Conservation (phyloP, 2,329 filamentous ascomycete genomes). For the Helicocarpus griseus region DNA sequence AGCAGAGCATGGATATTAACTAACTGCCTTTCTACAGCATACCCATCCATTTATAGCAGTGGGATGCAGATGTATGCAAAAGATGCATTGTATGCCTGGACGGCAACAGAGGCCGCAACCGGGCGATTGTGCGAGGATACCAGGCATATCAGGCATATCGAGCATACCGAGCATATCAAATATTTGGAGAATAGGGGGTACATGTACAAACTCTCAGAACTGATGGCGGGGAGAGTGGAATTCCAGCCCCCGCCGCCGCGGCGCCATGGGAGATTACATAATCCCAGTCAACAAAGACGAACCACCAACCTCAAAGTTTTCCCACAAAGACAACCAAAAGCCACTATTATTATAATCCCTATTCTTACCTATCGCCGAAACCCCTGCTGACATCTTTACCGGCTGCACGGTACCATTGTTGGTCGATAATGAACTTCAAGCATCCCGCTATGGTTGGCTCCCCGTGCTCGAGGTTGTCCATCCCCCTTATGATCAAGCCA, state of each 20-base stretch:
- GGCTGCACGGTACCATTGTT: background rate
- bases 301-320: background rate
- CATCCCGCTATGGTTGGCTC: background rate
- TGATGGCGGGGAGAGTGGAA: background rate
- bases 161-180: no score
- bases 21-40: background rate
- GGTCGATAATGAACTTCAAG: background rate
- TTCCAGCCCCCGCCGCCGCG: no score
- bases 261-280: background rate
- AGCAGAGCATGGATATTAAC: background rate
- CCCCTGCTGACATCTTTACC: background rate
- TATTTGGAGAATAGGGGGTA: no score
- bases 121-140: no score
- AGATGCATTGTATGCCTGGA: background rate
- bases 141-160: no score
- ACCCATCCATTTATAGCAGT: background rate
- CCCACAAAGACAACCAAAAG: slow-evolving; percentile 1
- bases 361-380: background rate
- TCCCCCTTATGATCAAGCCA: background rate
- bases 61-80: background rate
- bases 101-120: background rate
- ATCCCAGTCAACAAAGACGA: background rate
- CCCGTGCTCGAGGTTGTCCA: background rate
- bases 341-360: slow-evolving; percentile 1
- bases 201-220: no score